Evolutionary conservation across 2,329 filamentous ascomycete species (phyloP), one percentile per base, ranked within the genome.

Genomic region (Fusarium sp.): DNA sequence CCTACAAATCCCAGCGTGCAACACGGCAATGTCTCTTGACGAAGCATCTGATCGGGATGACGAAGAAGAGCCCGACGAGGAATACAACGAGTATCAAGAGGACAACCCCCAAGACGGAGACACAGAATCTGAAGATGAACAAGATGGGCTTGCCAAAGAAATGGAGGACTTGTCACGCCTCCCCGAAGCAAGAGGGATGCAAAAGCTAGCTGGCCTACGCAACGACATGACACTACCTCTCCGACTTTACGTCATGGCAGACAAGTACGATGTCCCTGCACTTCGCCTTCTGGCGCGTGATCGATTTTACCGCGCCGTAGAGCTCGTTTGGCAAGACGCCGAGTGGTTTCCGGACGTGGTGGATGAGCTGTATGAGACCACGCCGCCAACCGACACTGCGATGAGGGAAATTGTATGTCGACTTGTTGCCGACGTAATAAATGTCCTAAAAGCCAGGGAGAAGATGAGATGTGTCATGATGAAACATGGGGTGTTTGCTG

Each of bases 211-310:
- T 8, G 1, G n/a, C 2, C 5, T 31, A 12, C 44, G 41, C 8
- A n/a, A 48, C 6, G 38, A 66, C 20, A 58, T 76, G 15, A 65
- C 69, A 20, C 43, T 68, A 4, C 74, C 68, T 12, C 58, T 77
- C 8, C 61, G 67, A 0, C 62, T 79, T 18, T 82, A 79, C 71
- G 61, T 75, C 43, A 76, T 80, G 56, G 80, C 79, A 6, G 76
- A 80, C 64, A 79, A 79, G 60, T 81, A 76, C 63, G 69, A 78
- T n/a, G 76, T 80, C 9, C 69, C 74, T 3, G 61, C 74, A 0
- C 77, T 81, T 2, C 72, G 70, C 56, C 66, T 77, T 1, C 37
- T 79, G 2, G 72, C 78, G 3, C 66, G 71, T 9, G 58, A 78
- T 16, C 71, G 77, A 1, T 81, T 80, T 54, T 76, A 74, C 49